Evolutionary conservation across 305 asterid genomes (phyloP).

Genomic region (Striga hermonthica): DNA sequence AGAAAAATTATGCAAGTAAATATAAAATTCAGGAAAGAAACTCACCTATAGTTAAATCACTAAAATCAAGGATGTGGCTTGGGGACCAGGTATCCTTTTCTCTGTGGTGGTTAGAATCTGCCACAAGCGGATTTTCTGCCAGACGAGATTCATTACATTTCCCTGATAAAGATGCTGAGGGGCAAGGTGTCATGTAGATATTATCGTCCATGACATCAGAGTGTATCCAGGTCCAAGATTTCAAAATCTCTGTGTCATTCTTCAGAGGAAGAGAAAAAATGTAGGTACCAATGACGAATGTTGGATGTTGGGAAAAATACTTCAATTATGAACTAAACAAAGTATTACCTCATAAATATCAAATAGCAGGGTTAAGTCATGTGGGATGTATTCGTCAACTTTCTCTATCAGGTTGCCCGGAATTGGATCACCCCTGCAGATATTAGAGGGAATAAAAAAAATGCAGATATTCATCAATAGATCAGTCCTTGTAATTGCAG

Average conservation of each 20-base stretch:
- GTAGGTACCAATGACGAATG: constrained; percentile 21
- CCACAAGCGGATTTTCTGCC: constrained; percentile 30
- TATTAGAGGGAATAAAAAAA: constrained; percentile 27
- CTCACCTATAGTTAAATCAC: constrained; percentile 82
- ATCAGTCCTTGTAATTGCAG: too few species aligned
- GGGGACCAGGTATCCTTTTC: constrained; percentile 59
- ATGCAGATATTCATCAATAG: neutral
- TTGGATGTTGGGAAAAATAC: constrained; percentile 19
- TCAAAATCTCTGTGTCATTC: constrained; percentile 46
- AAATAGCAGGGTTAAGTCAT: constrained; percentile 49
- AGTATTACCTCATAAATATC: constrained; percentile 47
- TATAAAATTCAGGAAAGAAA: constrained; percentile 27
- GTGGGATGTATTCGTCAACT: constrained; percentile 76
- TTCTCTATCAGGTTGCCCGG: constrained; percentile 70
- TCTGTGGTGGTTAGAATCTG: constrained; percentile 32
- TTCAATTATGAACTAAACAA: constrained; percentile 24
- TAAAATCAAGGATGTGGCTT: constrained; percentile 83
- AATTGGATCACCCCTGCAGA: constrained; percentile 91
- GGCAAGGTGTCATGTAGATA: constrained; percentile 62
- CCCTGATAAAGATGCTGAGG: constrained; percentile 38
- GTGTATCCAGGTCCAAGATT: constrained; percentile 86
- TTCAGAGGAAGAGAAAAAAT: constrained; percentile 36
- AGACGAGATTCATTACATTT: constrained; percentile 38
- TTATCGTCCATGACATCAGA: constrained; percentile 95
- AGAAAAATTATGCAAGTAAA: constrained; percentile 17